These are phyloP conservation scores for Aspergillus steynii DNA, from an alignment of 495 filamentous ascomycete species.

Conservation along the genomic window DNA sequence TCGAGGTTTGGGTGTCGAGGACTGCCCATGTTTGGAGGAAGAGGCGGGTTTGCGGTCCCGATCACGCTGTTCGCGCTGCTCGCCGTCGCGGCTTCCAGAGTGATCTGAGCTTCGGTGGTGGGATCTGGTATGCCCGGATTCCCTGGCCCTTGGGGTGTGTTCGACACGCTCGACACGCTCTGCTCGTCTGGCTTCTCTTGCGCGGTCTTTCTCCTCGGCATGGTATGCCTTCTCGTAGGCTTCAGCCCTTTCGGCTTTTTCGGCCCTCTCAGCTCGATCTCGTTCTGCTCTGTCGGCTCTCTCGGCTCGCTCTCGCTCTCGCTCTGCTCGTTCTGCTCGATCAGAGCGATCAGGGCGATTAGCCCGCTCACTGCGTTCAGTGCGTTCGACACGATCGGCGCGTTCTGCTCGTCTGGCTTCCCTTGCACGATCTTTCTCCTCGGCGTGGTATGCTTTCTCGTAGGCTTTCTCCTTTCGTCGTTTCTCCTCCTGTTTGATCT, in stretches of 20 bases:
- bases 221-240: conserved; percentile 7
- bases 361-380: neutral
- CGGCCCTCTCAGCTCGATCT: no score
- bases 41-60: conserved; percentile 20
- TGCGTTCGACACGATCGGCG: neutral
- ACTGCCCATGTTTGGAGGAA: conserved; percentile 30
- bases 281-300: no score
- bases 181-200: conserved; percentile 6
- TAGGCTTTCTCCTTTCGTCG: conserved; percentile 17
- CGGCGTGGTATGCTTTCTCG: neutral
- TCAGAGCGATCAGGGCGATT: neutral
- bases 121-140: conserved; percentile 22
- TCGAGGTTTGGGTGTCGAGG: conserved; percentile 28
- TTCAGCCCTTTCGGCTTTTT: neutral
- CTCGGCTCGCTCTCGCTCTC: neutral
- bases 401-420: conserved; percentile 2
- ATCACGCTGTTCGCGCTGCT: conserved; percentile 6
- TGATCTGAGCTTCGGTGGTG: conserved; percentile 32
- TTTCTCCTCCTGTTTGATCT: conserved; percentile 33
- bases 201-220: conserved; percentile 12
- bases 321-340: neutral
- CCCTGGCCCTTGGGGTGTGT: conserved; percentile 18
- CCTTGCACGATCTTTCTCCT: conserved; percentile 12
- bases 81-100: conserved; percentile 24
- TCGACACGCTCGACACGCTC: conserved; percentile 13